phyloP scores from a whole-genome alignment of 1,139 yeast species.

The Spathaspora sp. region DNA sequence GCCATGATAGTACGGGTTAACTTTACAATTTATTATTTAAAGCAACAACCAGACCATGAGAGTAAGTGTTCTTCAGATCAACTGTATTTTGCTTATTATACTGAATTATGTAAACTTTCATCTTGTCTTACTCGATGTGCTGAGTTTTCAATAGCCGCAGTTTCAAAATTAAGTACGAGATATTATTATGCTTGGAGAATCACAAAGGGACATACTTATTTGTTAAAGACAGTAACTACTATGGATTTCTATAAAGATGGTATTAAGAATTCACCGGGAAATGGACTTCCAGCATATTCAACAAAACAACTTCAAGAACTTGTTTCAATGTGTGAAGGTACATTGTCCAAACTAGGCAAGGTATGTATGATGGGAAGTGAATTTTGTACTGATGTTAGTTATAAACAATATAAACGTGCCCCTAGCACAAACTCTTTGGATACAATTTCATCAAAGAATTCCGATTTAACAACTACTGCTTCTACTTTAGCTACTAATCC shows the following conservation, averaged over 20 bases:
- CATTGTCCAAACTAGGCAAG: slow-evolving; percentile 23
- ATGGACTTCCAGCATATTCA: slow-evolving; percentile 15
- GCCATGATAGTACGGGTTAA: slow-evolving; percentile 33
- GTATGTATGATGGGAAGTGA: slow-evolving; percentile 12
- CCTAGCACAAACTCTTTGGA: slow-evolving; percentile 1
- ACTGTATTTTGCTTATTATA: slow-evolving; percentile 20
- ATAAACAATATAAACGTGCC: slow-evolving; percentile 4
- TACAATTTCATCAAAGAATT: slow-evolving; percentile 6
- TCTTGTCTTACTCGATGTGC: slow-evolving; percentile 34
- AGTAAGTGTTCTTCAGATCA: slow-evolving; percentile 17
- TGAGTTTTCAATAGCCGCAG: slow-evolving; percentile 35
- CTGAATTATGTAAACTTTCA: slow-evolving; percentile 27
- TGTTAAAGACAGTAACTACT: slow-evolving; percentile 28
- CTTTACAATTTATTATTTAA: slow-evolving; percentile 20
- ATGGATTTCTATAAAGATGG: slow-evolving; percentile 26
- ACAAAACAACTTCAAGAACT: slow-evolving; percentile 29
- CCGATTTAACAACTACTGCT: slow-evolving; percentile 5
- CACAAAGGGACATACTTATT: slow-evolving; percentile 41
- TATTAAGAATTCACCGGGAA: slow-evolving; percentile 13
- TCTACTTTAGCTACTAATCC: slow-evolving; percentile 14
- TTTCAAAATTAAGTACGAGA: slow-evolving; percentile 39
- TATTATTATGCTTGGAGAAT: slow-evolving; percentile 54
- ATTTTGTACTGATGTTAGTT: slow-evolving; percentile 14
- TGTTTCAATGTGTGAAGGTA: slow-evolving; percentile 26
- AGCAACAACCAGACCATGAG: slow-evolving; percentile 18